A percentile compares a stretch with the other conserved stretches of the same genome.
These are phyloP conservation scores for Vicia sativa DNA, from an alignment of 306 rosid species.

Conservation along the genomic window DNA sequence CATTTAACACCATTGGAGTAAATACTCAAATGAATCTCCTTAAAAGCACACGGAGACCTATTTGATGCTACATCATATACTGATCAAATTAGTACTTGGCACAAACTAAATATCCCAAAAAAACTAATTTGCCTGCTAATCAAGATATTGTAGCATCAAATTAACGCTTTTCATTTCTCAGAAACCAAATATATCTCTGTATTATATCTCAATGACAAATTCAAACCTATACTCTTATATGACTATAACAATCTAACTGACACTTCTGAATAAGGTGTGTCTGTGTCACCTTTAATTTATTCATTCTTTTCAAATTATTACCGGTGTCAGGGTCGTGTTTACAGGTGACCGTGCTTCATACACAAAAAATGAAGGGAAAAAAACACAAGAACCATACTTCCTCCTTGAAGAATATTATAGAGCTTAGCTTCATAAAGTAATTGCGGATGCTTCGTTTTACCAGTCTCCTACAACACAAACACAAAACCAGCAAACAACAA, in stretches of 20 bases:
- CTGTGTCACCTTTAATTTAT: too few species aligned
- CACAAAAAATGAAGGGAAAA: neutral
- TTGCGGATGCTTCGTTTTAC: slow-evolving; percentile 93
- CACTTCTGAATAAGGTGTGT: too few species aligned
- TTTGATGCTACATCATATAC: too few species aligned
- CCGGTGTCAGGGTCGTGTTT: too few species aligned
- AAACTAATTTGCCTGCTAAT: neutral
- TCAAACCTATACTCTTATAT: neutral
- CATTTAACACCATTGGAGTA: neutral
- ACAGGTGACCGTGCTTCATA: too few species aligned
- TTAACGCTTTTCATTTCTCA: neutral
- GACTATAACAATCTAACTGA: too few species aligned
- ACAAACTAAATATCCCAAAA: neutral
- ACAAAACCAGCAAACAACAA: neutral
- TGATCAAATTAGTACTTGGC: neutral
- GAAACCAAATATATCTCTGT: neutral
- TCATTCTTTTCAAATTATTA: too few species aligned
- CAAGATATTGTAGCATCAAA: neutral
- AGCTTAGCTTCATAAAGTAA: slow-evolving; percentile 91
- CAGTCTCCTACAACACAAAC: slow-evolving; percentile 70
- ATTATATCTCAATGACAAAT: neutral
- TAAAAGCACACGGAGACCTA: too few species aligned
- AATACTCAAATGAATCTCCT: neutral
- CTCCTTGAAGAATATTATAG: slow-evolving; percentile 89
- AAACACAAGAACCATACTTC: slow-evolving; percentile 55